These are phyloP conservation scores for Pythium apleroticum DNA, from an alignment of 352 stramenopile species.

Conservation along the genomic window DNA sequence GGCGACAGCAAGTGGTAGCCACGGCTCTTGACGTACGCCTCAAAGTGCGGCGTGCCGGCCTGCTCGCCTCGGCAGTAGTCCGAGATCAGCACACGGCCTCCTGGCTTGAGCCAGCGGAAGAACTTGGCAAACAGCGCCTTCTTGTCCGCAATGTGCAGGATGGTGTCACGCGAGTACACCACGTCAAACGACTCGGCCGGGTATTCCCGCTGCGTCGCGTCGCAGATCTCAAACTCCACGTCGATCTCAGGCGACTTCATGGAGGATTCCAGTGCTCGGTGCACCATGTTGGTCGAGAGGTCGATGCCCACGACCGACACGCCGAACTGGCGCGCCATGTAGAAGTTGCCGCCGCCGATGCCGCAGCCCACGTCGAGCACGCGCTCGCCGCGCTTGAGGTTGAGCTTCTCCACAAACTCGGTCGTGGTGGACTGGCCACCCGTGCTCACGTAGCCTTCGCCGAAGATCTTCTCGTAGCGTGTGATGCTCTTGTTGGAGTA, in stretches of 20 bases:
- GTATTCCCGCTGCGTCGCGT: constrained; percentile 33
- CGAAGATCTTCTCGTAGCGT: constrained; percentile 47
- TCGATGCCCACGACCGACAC: constrained; percentile 43
- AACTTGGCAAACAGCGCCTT: constrained; percentile 55
- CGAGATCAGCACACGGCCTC: constrained; percentile 60
- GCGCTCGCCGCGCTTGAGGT: constrained; percentile 31
- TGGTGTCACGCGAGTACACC: constrained; percentile 76
- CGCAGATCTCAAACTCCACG: constrained; percentile 42
- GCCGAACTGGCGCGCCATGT: constrained; percentile 77
- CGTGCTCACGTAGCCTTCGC: constrained; percentile 38
- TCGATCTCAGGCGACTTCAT: constrained; percentile 38
- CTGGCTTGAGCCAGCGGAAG: constrained; percentile 62
- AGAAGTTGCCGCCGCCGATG: constrained; percentile 69
- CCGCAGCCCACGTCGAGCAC: constrained; percentile 77
- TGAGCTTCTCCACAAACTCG: constrained; percentile 37
- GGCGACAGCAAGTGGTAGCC: constrained; percentile 35
- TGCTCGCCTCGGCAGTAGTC: constrained; percentile 45
- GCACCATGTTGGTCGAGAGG: constrained; percentile 42
- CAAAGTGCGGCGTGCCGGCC: constrained; percentile 28
- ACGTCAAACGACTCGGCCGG: constrained; percentile 35
- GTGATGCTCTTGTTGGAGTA: constrained; percentile 38
- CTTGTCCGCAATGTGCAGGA: constrained; percentile 71
- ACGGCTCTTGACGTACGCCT: constrained; percentile 34
- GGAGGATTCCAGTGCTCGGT: constrained; percentile 33
- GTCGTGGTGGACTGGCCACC: constrained; percentile 37